Evolutionary conservation across 306 rosid genomes (phyloP).

Genomic region (Dicorynia guianensis): DNA sequence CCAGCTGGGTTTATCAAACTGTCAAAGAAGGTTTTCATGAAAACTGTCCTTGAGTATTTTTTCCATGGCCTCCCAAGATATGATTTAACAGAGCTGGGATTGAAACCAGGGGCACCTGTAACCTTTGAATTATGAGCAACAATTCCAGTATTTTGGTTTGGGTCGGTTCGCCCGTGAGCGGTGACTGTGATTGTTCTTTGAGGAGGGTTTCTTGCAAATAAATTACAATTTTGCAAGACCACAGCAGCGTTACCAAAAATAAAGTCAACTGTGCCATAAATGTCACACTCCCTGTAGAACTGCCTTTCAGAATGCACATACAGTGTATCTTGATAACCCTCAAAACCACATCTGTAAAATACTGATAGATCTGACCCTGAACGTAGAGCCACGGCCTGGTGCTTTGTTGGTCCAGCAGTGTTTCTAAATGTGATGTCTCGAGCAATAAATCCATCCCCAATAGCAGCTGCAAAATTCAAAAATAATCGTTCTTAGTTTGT

Average conservation of each 20-base stretch:
- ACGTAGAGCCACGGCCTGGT: conserved; percentile 87
- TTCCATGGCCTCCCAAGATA: conserved; percentile 79
- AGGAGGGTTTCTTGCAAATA: conserved; percentile 66
- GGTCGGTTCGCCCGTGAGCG: conserved; percentile 74
- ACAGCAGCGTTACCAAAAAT: conserved; percentile 84
- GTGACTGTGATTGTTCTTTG: conserved; percentile 67
- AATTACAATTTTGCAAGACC: conserved; percentile 74
- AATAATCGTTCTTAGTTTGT: not conserved
- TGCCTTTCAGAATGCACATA: conserved; percentile 78
- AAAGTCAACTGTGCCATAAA: conserved; percentile 84
- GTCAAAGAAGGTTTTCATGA: conserved; percentile 67
- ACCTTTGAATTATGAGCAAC: conserved; percentile 61
- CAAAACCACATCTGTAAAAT: conserved; percentile 70
- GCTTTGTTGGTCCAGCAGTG: conserved; percentile 78
- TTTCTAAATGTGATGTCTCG: conserved; percentile 81
- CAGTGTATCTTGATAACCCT: conserved; percentile 86
- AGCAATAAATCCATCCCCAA: conserved; percentile 78
- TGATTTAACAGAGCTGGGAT: conserved; percentile 45
- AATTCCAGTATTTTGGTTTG: conserved; percentile 81
- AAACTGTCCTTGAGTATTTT: conserved; percentile 67
- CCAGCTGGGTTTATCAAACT: conserved; percentile 70
- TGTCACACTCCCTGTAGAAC: conserved; percentile 77
- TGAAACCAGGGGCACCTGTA: conserved; percentile 52
- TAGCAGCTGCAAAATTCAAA: conserved; percentile 54
- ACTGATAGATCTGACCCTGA: conserved; percentile 86